A percentile compares a stretch with the other conserved stretches of the same genome.
Evolutionary conservation across 768 basidiomycete species (phyloP).

Genomic region (Serendipita indica): DNA sequence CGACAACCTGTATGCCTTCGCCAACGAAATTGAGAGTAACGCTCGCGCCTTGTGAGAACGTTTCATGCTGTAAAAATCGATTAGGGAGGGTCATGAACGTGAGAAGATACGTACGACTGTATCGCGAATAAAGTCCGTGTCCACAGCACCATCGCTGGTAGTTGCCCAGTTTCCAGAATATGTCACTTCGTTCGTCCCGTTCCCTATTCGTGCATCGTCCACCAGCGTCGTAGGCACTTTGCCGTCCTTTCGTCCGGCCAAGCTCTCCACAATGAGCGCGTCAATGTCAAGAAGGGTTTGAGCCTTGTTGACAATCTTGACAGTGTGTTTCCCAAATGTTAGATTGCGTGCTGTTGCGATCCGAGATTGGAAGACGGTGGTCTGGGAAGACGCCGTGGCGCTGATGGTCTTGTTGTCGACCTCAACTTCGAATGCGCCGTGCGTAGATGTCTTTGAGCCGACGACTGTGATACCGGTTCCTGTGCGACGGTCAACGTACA

Average conservation of each 20-base stretch:
- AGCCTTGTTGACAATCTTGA: not conserved
- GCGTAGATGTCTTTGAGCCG: not conserved
- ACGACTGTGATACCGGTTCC: constrained; percentile 2
- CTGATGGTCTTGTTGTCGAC: not conserved
- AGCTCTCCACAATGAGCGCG: not conserved
- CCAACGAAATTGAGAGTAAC: constrained; percentile 1
- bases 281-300: not conserved
- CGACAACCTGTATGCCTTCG: constrained; percentile 2
- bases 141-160: not conserved
- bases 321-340: not conserved
- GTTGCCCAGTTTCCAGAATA: not conserved
- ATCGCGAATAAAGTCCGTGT: not conserved
- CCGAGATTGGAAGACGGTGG: not conserved
- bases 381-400: not conserved
- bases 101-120: not conserved
- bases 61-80: not conserved
- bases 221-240: not conserved
- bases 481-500: not conserved
- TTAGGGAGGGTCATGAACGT: not conserved
- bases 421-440: not conserved
- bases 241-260: not conserved
- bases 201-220: not conserved
- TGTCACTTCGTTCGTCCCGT: not conserved
- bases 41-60: not conserved
- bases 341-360: not conserved